phyloP scores from a whole-genome alignment of 495 filamentous ascomycete genomes.

The Cetradonia linearis region DNA sequence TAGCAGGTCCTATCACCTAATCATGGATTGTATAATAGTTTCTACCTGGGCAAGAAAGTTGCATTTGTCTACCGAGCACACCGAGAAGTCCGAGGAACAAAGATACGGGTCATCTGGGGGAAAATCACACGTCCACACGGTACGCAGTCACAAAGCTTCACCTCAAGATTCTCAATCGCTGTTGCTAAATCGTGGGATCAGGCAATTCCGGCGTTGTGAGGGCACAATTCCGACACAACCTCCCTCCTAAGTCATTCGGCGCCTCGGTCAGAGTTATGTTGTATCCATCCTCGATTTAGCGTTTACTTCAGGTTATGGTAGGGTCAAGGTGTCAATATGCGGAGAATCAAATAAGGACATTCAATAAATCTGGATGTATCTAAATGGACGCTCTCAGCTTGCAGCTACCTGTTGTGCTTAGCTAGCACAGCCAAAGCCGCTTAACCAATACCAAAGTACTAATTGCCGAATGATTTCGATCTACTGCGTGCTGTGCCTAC shows the following conservation, averaged over 20 bases:
- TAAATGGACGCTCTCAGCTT: not conserved
- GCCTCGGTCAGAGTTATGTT: conserved; percentile 96
- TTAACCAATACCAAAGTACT: not conserved
- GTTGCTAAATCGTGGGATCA: conserved; percentile 1
- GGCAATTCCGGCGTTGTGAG: conserved; percentile 92
- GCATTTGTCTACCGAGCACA: conserved; percentile 94
- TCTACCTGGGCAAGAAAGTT: conserved; percentile 91
- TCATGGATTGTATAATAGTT: conserved; percentile 36
- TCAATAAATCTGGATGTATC: not conserved
- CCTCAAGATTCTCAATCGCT: not conserved
- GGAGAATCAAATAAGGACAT: not conserved
- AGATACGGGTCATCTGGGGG: conserved; percentile 98
- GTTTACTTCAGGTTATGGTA: not conserved
- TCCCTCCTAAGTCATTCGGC: conserved; percentile 91
- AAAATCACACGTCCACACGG: conserved; percentile 93
- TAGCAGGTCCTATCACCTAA: not conserved
- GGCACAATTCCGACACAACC: conserved; percentile 89
- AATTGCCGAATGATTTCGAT: not conserved
- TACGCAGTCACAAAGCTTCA: conserved; percentile 35
- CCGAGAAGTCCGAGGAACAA: conserved; percentile 85
- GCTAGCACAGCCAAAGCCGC: not conserved
- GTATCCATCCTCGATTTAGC: conserved; percentile 73
- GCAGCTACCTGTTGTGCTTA: not conserved
- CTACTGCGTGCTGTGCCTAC: not conserved
- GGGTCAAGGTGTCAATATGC: not conserved